Evolutionary conservation across 2,329 filamentous ascomycete species (phyloP).

Genomic region (Alternaria solani): DNA sequence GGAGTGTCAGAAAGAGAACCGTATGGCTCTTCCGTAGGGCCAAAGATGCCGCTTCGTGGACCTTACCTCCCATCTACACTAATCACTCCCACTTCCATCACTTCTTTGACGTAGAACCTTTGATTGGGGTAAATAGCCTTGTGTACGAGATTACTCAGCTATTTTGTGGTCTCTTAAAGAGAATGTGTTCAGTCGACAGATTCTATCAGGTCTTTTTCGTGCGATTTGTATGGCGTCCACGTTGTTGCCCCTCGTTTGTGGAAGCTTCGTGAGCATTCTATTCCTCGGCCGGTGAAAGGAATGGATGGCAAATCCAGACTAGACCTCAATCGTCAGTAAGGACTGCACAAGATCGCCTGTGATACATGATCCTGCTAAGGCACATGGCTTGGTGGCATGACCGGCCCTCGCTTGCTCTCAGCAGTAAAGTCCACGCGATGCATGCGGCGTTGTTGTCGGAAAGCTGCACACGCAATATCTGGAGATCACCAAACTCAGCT

Average conservation of each 20-base stretch:
- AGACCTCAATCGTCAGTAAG: constrained; percentile 9
- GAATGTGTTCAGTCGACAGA: neutral
- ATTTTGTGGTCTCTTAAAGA: neutral
- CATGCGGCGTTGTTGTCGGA: constrained; percentile 10
- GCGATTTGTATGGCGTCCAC: neutral
- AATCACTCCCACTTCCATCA: neutral
- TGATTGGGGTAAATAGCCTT: neutral
- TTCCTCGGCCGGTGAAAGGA: neutral
- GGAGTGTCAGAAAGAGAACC: neutral
- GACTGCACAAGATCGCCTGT: neutral
- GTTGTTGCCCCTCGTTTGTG: neutral
- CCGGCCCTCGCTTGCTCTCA: constrained; percentile 11
- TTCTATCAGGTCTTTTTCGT: neutral
- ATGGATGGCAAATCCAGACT: neutral
- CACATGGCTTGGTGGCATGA: constrained; percentile 11
- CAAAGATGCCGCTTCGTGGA: neutral
- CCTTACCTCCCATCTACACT: neutral
- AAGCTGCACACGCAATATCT: constrained; percentile 36
- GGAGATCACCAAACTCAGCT: constrained; percentile 22
- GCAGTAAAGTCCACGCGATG: constrained; percentile 17
- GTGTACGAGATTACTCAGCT: neutral
- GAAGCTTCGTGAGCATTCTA: neutral
- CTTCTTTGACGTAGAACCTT: neutral
- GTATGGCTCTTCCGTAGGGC: neutral
- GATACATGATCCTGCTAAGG: constrained; percentile 6